Evolutionary conservation across 805 yeast genomes (phyloP).

Genomic region (Nakazawaea siamensis): DNA sequence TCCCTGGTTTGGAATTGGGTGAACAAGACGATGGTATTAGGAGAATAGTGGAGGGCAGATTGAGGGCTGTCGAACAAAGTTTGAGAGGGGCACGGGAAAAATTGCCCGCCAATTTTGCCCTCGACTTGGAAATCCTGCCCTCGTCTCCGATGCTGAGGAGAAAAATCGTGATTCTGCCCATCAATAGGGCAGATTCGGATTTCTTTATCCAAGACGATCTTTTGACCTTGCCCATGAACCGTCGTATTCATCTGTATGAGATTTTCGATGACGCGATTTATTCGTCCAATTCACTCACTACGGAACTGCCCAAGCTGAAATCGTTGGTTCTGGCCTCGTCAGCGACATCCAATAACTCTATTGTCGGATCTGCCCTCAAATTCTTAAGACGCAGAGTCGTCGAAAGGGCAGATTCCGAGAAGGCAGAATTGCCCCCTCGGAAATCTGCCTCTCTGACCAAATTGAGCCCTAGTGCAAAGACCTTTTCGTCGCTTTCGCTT

Average conservation of each 20-base stretch:
- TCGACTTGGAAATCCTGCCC: constrained; percentile 10
- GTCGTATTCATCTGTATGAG: constrained; percentile 53
- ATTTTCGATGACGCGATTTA: constrained; percentile 61
- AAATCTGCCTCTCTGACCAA: too few species aligned
- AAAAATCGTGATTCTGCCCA: constrained; percentile 35
- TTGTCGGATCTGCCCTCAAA: too few species aligned
- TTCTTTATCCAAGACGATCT: constrained; percentile 13
- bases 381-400: too few species aligned
- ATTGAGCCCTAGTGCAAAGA: too few species aligned
- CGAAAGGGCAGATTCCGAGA: too few species aligned
- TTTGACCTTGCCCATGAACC: constrained; percentile 18
- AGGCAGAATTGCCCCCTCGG: too few species aligned
- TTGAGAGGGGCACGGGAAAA: too few species aligned
- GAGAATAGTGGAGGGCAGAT: constrained; percentile 21
- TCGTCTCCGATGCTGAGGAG: constrained; percentile 37
- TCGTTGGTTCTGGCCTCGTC: too few species aligned
- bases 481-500: constrained; percentile 12
- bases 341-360: too few species aligned
- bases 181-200: too few species aligned
- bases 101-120: too few species aligned
- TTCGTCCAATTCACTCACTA: constrained; percentile 19
- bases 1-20: constrained; percentile 13
- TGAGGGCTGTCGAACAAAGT: constrained; percentile 20
- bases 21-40: constrained; percentile 8
- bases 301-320: constrained; percentile 1